phyloP scores from a whole-genome alignment of 129 eudicot species.

The Flaveria robusta region DNA sequence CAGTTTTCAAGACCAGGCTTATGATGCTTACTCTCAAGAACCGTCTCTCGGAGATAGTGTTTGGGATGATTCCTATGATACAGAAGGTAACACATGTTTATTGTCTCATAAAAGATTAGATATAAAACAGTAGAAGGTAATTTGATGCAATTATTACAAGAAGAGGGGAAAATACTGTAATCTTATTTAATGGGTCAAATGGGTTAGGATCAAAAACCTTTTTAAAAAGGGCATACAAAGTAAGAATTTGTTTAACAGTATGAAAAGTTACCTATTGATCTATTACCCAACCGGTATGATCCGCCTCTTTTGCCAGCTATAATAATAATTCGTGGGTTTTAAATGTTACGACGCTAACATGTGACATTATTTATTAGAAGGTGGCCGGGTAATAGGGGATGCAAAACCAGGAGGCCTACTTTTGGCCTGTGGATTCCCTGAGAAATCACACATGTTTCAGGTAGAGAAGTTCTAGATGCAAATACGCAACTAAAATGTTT shows the following conservation, averaged over 20 bases:
- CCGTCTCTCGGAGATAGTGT: not conserved
- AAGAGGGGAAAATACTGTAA: too few species aligned
- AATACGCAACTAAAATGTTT: not conserved
- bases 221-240: too few species aligned
- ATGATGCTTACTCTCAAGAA: not conserved
- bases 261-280: too few species aligned
- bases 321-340: too few species aligned
- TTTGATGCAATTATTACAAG: too few species aligned
- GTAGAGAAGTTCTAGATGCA: conserved; percentile 35
- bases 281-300: too few species aligned
- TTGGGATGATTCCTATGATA: not conserved
- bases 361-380: conserved; percentile 37
- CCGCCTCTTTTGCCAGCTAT: too few species aligned
- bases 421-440: conserved; percentile 77
- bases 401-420: conserved; percentile 79
- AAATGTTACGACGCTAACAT: not conserved
- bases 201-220: too few species aligned
- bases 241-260: too few species aligned
- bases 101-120: too few species aligned
- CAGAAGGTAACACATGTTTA: not conserved
- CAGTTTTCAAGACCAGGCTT: not conserved
- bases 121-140: too few species aligned
- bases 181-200: too few species aligned
- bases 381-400: conserved; percentile 79
- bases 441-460: conserved; percentile 83